phyloP scores from a whole-genome alignment of 768 basidiomycete species.

The Asterophora lycoperdoides region DNA sequence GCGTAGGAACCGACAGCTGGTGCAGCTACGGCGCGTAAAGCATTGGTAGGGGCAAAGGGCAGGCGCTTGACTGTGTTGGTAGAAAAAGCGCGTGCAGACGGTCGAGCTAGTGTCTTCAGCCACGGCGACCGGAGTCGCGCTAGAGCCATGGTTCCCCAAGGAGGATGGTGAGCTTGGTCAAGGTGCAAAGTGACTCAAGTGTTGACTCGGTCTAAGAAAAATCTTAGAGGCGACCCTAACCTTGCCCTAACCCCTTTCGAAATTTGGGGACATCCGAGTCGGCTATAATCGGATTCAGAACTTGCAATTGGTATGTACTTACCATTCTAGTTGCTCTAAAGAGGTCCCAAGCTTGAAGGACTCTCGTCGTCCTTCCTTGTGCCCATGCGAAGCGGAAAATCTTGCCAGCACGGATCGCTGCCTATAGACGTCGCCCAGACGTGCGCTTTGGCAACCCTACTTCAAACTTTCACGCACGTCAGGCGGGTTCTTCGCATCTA shows the following conservation, averaged over 20 bases:
- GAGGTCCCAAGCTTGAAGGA: too few relatives aligned
- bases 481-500: background rate
- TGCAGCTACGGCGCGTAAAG: constrained; percentile 63
- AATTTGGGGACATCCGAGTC: constrained; percentile 4
- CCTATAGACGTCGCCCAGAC: background rate
- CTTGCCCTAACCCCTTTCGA: constrained; percentile 10
- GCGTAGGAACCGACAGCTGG: constrained; percentile 70
- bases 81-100: constrained; percentile 48
- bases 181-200: constrained; percentile 6
- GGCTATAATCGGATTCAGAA: constrained; percentile 12
- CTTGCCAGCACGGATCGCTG: background rate
- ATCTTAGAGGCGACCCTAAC: constrained; percentile 8
- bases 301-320: too few relatives aligned
- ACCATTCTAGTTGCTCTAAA: too few relatives aligned
- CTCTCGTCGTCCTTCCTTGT: background rate
- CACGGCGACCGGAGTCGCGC: constrained; percentile 39
- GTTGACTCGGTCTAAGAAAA: constrained; percentile 15
- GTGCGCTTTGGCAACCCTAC: background rate
- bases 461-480: background rate
- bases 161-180: constrained; percentile 3
- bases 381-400: background rate
- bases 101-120: constrained; percentile 29
- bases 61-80: constrained; percentile 32
- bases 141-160: constrained; percentile 33
- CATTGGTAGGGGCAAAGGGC: constrained; percentile 44